These are phyloP conservation scores for Microcos paniculata DNA, from an alignment of 345 rosid genomes.

Conservation along the genomic window DNA sequence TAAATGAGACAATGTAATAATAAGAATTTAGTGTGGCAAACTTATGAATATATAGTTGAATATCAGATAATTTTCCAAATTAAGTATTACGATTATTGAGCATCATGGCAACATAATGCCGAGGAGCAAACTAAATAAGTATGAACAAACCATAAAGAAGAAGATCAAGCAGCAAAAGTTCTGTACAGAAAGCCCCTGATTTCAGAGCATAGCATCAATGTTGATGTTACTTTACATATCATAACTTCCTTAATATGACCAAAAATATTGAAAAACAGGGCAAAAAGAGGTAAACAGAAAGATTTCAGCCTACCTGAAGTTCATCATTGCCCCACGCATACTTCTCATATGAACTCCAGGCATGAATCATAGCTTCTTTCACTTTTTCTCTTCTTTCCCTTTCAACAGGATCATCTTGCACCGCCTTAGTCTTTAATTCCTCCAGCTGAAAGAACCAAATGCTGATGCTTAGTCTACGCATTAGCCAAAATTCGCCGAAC, in stretches of 20 bases:
- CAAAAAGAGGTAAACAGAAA: background rate
- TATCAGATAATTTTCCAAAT: background rate
- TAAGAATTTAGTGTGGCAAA: background rate
- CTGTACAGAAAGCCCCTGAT: background rate
- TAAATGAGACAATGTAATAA: background rate
- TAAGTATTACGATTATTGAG: background rate
- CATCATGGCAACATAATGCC: background rate
- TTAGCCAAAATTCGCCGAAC: background rate
- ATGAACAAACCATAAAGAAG: background rate
- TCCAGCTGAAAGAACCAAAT: slow-evolving; percentile 16
- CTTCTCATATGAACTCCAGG: slow-evolving; percentile 93
- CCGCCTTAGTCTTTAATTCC: slow-evolving; percentile 2
- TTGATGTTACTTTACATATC: background rate
- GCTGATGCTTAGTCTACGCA: background rate
- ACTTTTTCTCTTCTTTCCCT: slow-evolving; percentile 78
- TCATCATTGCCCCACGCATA: slow-evolving; percentile 98
- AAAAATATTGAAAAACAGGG: background rate
- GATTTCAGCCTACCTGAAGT: slow-evolving; percentile 60
- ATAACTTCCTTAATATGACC: background rate
- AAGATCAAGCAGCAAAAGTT: background rate
- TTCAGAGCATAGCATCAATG: background rate
- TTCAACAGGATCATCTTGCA: slow-evolving; percentile 47
- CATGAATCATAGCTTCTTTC: slow-evolving; percentile 96
- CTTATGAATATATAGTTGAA: background rate
- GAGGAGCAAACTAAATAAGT: background rate